These are phyloP conservation scores for Sarcocystis neurona DNA, from an alignment of 169 alveolate species.

Conservation along the genomic window DNA sequence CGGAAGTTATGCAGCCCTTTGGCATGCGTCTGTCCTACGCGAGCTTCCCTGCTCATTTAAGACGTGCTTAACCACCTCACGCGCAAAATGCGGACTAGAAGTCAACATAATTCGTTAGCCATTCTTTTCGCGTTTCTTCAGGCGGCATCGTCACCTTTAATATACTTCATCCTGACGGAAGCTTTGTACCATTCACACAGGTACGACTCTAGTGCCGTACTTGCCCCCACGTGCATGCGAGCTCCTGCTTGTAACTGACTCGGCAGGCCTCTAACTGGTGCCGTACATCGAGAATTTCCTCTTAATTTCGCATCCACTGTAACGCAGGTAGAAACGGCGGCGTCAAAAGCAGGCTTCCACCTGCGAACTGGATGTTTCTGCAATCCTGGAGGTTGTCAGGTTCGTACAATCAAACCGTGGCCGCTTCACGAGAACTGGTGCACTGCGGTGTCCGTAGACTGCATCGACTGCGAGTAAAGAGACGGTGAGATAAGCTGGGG, in stretches of 20 bases:
- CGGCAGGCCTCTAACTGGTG: neutral
- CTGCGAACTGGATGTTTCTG: conserved; percentile 76
- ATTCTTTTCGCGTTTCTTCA: neutral
- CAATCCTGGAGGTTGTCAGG: conserved; percentile 77
- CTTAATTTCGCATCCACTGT: neutral
- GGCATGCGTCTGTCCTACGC: too few species aligned
- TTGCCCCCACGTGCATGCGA: neutral
- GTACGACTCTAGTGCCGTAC: neutral
- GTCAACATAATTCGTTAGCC: too few species aligned
- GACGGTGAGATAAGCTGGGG: neutral
- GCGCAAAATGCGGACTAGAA: too few species aligned
- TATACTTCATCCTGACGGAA: conserved; percentile 68
- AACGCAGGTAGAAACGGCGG: conserved; percentile 66
- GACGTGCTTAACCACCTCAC: too few species aligned
- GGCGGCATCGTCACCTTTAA: conserved; percentile 72
- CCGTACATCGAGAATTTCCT: neutral
- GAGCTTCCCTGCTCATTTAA: too few species aligned
- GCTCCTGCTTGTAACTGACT: neutral
- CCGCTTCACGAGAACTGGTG: neutral
- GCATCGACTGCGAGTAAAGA: neutral
- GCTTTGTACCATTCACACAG: conserved; percentile 57
- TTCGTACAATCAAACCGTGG: neutral
- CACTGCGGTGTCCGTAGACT: neutral
- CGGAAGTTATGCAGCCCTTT: too few species aligned
- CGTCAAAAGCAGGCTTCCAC: conserved; percentile 67